Conservation (phyloP, 2,329 filamentous ascomycete genomes). For the Aureobasidium namibiae region DNA sequence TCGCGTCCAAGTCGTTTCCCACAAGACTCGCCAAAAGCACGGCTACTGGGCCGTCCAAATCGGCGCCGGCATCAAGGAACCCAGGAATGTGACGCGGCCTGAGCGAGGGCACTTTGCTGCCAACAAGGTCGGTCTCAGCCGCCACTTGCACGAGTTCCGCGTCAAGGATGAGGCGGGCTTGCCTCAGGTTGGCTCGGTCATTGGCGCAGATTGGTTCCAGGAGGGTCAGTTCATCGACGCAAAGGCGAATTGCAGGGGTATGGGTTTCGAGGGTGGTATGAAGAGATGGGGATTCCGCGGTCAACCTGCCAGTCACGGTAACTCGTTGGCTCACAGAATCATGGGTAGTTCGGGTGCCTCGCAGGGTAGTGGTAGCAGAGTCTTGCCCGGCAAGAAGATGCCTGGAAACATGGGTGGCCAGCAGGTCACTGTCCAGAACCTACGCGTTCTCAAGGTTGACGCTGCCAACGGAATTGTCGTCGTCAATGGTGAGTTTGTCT, state of each 20-base stretch:
- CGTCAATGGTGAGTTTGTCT: conserved; percentile 57
- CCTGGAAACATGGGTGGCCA: conserved; percentile 89
- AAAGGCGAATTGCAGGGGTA: conserved; percentile 68
- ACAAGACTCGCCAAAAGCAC: conserved; percentile 71
- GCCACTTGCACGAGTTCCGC: conserved; percentile 76
- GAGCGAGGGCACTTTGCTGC: conserved; percentile 81
- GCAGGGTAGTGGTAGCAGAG: conserved; percentile 86
- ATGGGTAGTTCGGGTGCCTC: conserved; percentile 84
- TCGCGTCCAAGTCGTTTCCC: conserved; percentile 77
- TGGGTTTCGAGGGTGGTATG: conserved; percentile 96
- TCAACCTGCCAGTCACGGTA: conserved; percentile 88
- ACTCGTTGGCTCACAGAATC: conserved; percentile 85
- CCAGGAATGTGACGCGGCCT: conserved; percentile 71
- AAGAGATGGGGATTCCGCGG: conserved; percentile 87
- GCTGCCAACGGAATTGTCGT: conserved; percentile 79
- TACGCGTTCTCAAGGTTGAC: conserved; percentile 83
- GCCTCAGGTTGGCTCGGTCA: conserved; percentile 62
- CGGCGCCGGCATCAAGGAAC: conserved; percentile 65
- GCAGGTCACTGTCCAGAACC: conserved; percentile 80
- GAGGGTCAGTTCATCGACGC: conserved; percentile 87
- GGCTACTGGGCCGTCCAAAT: conserved; percentile 95
- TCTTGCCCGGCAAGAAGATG: conserved; percentile 96
- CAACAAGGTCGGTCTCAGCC: conserved; percentile 75
- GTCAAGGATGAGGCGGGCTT: conserved; percentile 68
- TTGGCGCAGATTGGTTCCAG: conserved; percentile 85